These are phyloP conservation scores for Pholiota adiposa DNA, from an alignment of 1,284 basidiomycete genomes.

Conservation along the genomic window DNA sequence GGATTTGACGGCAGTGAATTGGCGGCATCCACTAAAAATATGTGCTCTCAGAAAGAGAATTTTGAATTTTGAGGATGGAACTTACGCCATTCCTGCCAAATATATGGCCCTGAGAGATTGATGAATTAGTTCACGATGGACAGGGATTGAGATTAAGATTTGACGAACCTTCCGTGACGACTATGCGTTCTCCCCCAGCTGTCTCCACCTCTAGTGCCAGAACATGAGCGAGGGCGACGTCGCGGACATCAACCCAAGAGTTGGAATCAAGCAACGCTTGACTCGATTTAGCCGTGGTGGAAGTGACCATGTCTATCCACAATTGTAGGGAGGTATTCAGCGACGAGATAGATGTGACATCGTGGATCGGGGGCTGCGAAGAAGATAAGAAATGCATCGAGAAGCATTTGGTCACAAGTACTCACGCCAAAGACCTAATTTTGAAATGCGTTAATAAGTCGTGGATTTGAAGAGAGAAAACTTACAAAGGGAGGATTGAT, in stretches of 20 bases:
- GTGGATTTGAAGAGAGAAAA: not conserved
- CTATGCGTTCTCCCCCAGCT: constrained; percentile 36
- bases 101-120: constrained; percentile 29
- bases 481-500: constrained; percentile 49
- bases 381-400: not conserved
- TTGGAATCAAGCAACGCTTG: constrained; percentile 23
- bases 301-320: constrained; percentile 26
- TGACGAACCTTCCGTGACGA: constrained; percentile 26
- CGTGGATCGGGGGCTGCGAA: constrained; percentile 21
- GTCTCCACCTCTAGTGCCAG: constrained; percentile 28
- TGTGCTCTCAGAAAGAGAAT: not conserved
- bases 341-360: constrained; percentile 15
- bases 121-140: constrained; percentile 27
- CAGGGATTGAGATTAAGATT: not conserved
- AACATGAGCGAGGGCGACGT: constrained; percentile 31
- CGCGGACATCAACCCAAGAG: constrained; percentile 34
- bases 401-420: not conserved
- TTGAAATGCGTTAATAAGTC: not conserved
- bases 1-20: constrained; percentile 31
- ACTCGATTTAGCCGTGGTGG: constrained; percentile 20
- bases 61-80: not conserved
- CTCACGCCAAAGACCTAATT: constrained; percentile 21
- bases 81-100: constrained; percentile 38
- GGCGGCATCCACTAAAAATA: constrained; percentile 31
- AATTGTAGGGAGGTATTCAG: constrained; percentile 29